phyloP scores from a whole-genome alignment of 106 monocot species.

The Allium cepa region DNA sequence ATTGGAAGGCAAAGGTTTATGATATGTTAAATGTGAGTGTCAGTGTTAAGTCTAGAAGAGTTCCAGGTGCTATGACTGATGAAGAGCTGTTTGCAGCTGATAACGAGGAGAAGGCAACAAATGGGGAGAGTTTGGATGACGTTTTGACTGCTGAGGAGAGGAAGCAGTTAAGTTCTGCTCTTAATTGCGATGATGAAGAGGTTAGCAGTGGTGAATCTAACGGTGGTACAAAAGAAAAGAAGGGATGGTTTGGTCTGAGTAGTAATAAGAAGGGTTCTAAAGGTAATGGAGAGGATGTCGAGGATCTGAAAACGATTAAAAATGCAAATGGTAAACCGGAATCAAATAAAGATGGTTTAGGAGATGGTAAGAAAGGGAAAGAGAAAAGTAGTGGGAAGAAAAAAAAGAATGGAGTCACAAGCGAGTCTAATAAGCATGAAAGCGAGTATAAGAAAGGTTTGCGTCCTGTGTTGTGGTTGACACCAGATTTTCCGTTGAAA shows the following conservation, averaged over 20 bases:
- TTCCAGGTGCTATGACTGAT: conserved; percentile 93
- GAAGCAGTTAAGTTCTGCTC: conserved; percentile 76
- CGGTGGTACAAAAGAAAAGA: conserved; percentile 54
- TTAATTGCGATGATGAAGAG: conserved; percentile 42
- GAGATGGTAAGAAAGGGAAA: conserved; percentile 47
- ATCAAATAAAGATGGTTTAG: conserved; percentile 21
- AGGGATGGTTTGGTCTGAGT: conserved; percentile 80
- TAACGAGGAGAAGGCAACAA: conserved; percentile 40
- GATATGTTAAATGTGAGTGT: conserved; percentile 93
- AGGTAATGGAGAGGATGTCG: conserved; percentile 29
- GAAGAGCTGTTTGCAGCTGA: conserved; percentile 78
- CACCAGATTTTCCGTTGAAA: conserved; percentile 87
- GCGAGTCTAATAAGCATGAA: conserved; percentile 54
- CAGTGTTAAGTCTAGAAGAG: conserved; percentile 88
- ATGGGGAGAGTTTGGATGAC: conserved; percentile 64
- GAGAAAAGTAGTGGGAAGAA: conserved; percentile 61
- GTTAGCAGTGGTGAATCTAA: conserved; percentile 30
- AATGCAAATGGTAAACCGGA: conserved; percentile 41
- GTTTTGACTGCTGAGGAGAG: conserved; percentile 85
- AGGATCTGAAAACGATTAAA: conserved; percentile 22
- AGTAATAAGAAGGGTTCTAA: conserved; percentile 32
- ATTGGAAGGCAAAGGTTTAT: conserved; percentile 90
- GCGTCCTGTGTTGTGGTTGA: conserved; percentile 89
- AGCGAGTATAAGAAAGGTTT: conserved; percentile 92
- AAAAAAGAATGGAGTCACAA: conserved; percentile 63